Conservation (phyloP, 441 rosid species). For the Cnidoscolus chayamansa region DNA sequence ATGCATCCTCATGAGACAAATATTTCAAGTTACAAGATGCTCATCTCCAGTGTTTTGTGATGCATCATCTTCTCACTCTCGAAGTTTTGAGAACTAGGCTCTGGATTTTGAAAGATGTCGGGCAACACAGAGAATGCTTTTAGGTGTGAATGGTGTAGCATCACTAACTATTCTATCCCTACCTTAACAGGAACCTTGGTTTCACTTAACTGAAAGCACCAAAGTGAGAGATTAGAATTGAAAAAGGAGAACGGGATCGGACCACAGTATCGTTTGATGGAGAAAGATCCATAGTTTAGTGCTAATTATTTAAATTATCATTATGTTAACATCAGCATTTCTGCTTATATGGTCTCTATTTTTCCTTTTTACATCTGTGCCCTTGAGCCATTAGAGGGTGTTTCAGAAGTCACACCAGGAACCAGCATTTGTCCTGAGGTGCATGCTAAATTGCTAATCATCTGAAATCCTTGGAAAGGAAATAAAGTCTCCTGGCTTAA, state of each 20-base stretch:
- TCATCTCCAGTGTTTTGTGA: not conserved
- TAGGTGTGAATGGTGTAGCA: not conserved
- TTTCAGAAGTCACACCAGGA: too few relatives aligned
- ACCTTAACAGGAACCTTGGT: not conserved
- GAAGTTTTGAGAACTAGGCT: not conserved
- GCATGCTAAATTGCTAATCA: too few relatives aligned
- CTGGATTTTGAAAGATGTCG: constrained; percentile 3
- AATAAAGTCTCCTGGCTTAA: too few relatives aligned
- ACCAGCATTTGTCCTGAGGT: too few relatives aligned
- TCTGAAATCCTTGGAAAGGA: too few relatives aligned
- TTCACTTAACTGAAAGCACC: not conserved
- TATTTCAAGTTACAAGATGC: not conserved
- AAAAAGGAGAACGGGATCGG: not conserved
- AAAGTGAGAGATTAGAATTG: not conserved
- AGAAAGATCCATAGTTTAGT: not conserved
- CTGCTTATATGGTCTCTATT: too few relatives aligned
- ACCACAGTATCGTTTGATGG: constrained; percentile 8
- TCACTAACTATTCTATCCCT: not conserved
- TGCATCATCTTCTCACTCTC: not conserved
- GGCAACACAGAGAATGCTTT: not conserved
- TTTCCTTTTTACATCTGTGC: too few relatives aligned
- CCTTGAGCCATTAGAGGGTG: too few relatives aligned
- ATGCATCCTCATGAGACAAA: constrained; percentile 24
- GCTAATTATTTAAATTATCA: not conserved
- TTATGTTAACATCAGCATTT: not conserved